Percentiles rank a stretch among this genome's conserved stretches.
Conservation (phyloP, 2,329 filamentous ascomycete genomes). For the Samsoniella hepiali region DNA sequence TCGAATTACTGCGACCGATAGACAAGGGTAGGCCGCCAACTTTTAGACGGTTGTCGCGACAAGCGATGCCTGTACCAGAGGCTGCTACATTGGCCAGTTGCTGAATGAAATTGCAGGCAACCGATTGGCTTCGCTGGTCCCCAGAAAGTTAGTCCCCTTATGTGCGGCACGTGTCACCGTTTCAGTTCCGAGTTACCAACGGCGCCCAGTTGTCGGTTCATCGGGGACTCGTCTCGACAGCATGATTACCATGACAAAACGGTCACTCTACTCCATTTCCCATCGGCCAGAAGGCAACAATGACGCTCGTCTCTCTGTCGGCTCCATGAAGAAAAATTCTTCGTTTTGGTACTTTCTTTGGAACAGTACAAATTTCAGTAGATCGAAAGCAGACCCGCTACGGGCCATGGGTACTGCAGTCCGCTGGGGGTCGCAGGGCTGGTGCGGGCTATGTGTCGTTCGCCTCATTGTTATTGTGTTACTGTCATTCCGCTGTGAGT, state of each 20-base stretch:
- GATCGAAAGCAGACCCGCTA: slow-evolving; percentile 8
- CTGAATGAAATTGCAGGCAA: not conserved
- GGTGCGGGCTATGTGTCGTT: not conserved
- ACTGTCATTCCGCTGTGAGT: not conserved
- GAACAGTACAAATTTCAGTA: not conserved
- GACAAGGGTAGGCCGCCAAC: not conserved
- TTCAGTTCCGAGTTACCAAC: not conserved
- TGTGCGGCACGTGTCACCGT: slow-evolving; percentile 5
- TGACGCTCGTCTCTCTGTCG: not conserved
- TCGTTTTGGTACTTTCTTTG: not conserved
- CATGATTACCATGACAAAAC: not conserved
- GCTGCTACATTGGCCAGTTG: not conserved
- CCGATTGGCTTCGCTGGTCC: not conserved
- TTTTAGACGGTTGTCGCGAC: not conserved
- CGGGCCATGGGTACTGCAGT: not conserved
- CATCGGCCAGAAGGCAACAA: not conserved
- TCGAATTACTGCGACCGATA: not conserved
- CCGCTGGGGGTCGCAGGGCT: slow-evolving; percentile 8
- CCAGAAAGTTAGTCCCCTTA: not conserved
- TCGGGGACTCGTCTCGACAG: not conserved
- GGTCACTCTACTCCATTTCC: not conserved
- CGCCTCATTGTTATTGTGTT: not conserved
- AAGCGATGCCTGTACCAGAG: no score
- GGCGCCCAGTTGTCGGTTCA: not conserved
- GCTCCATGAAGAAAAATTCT: not conserved